Base-by-base conservation (phyloP, 2,329 filamentous ascomycete species). In the Microsporum canis region DNA sequence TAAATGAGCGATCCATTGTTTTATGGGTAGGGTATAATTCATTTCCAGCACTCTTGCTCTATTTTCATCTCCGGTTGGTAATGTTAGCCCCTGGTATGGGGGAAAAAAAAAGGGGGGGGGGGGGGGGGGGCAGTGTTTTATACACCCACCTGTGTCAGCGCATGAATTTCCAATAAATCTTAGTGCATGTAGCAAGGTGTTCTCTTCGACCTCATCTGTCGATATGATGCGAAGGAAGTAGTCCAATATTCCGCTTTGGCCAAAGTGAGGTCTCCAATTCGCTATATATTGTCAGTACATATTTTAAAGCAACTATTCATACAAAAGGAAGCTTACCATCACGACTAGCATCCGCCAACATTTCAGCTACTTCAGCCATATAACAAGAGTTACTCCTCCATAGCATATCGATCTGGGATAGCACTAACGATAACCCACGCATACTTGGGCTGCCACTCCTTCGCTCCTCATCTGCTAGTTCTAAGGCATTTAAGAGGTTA, bases 151-250 rank as follows among this genome's bases (percentile, higher is more conserved):
- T 45, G 71, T 76, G 63, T 78, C 76, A 39, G 76, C 76, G 68
- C 76, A 78, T 39, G 73, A 75, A 62, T 78, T 78, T 3, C 75
- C 76, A 61, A 77, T 68, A 14, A 78, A 61, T 14, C 76, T 72
- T 56, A 78, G 65, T 41, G 74, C 71, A 64, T 77, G 75, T 14
- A 75, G 68, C 57, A 77, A 60, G 7, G 76, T 60, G 58, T 65
- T 64, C 39, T 70, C 63, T 36, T 72, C 69, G 33, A 69, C 62
- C 5, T 64, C 65, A 7, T 69, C 65, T 29, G 66, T 71, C 3
- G 73, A 67, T 61, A 75, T 65, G 12, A 77, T 65, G 38, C 68
- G 68, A 55, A 77, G 68, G 59, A 77, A 77, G 61, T 77, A 77
- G 8, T 72, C 68, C 49, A 78, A 61, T 43, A 78, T 70, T 2